Conservation (phyloP, 129 eudicot species). For the Artemisia argyi region DNA sequence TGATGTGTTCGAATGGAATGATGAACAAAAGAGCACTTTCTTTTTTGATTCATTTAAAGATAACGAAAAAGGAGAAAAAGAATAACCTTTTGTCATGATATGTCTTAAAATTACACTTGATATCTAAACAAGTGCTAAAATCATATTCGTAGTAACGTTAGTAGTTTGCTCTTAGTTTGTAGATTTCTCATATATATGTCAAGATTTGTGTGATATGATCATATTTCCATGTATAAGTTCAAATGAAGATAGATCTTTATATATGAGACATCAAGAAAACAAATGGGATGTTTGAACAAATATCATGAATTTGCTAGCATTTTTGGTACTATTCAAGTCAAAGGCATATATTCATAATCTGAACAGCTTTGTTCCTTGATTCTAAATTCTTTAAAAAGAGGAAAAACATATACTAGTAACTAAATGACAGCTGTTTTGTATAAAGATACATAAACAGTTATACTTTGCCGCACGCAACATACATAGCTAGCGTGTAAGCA, state of each 20-base stretch:
- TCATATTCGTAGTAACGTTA: no score
- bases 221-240: not conserved
- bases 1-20: conserved; percentile 21
- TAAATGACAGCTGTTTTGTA: conserved; percentile 10
- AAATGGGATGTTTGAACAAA: not conserved
- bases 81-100: conserved; percentile 5
- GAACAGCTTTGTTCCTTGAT: conserved; percentile 8
- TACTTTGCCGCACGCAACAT: not conserved
- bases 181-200: no score
- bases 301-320: not conserved
- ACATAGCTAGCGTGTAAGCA: conserved; percentile 1
- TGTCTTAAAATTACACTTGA: not conserved
- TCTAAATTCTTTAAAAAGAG: not conserved
- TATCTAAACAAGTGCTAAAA: not conserved
- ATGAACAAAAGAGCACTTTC: conserved; percentile 14
- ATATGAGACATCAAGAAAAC: no score
- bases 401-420: not conserved
- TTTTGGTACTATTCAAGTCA: not conserved
- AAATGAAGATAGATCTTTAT: no score
- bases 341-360: conserved; percentile 16
- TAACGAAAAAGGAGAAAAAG: not conserved
- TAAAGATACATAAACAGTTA: not conserved
- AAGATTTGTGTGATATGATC: no score
- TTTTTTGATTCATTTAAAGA: conserved; percentile 16
- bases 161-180: no score